Conservation (phyloP, 352 stramenopile species). For the Phytophthora macrochlamydospora region DNA sequence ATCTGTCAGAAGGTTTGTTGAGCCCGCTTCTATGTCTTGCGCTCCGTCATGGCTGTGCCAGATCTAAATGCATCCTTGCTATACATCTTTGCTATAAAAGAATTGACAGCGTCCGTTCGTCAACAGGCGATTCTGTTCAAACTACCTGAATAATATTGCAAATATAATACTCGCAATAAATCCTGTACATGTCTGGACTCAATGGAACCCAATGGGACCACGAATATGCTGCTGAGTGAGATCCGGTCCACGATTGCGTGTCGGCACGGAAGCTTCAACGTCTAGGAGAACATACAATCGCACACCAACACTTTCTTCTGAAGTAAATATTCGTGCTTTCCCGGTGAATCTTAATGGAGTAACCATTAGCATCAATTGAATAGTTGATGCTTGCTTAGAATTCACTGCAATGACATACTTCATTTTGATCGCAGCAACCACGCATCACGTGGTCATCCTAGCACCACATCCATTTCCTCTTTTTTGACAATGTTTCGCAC, state of each 20-base stretch:
- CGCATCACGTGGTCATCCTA: slow-evolving; percentile 5
- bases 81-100: neutral
- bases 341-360: neutral
- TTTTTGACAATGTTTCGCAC: neutral
- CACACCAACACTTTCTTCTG: neutral
- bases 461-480: slow-evolving; percentile 3
- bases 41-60: neutral
- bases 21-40: neutral
- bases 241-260: no score
- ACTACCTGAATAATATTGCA: neutral
- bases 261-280: no score
- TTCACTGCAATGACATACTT: neutral
- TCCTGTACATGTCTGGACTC: neutral
- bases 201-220: slow-evolving; percentile 3
- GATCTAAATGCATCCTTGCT: neutral
- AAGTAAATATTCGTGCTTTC: neutral
- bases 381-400: neutral
- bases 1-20: slow-evolving; percentile 3
- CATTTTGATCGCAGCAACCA: slow-evolving; percentile 4
- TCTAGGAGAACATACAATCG: no score
- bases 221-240: no score
- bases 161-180: neutral
- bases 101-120: neutral
- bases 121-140: neutral
- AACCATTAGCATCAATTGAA: neutral